Percentiles rank a stretch among this genome's conserved stretches.
Evolutionary conservation across 805 yeast genomes (phyloP).

Genomic region (Nakazawaea holstii): DNA sequence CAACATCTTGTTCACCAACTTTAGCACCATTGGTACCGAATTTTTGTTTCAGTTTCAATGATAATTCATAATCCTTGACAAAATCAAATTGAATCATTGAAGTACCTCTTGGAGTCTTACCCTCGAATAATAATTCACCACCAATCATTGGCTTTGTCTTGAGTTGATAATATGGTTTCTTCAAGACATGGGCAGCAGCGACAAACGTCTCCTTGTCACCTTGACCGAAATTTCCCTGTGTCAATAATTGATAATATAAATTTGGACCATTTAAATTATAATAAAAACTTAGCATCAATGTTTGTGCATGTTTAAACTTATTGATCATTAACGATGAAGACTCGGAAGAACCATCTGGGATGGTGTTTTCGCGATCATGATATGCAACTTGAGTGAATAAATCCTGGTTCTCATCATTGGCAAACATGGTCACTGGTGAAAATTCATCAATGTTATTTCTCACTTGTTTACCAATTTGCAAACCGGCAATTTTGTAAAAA

Average conservation of each 20-base stretch:
- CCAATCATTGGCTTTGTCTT: conserved; percentile 29
- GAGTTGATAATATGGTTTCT: conserved; percentile 43
- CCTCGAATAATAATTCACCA: conserved; percentile 27
- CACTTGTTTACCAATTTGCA: conserved; percentile 23
- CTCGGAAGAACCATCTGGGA: conserved; percentile 52
- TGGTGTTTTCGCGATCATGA: conserved; percentile 48
- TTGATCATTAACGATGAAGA: conserved; percentile 48
- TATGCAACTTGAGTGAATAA: conserved; percentile 27
- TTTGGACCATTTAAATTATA: conserved; percentile 49
- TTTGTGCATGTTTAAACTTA: conserved; percentile 40
- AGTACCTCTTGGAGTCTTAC: conserved; percentile 9
- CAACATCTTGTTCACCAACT: background rate
- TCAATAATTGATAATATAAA: conserved; percentile 39
- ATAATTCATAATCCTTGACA: conserved; percentile 29
- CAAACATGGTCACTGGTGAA: conserved; percentile 13
- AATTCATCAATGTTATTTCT: conserved; percentile 24
- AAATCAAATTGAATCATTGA: conserved; percentile 52
- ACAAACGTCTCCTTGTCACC: conserved; percentile 57
- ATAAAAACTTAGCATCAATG: conserved; percentile 43
- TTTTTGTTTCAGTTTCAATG: conserved; percentile 15
- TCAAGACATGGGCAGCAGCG: conserved; percentile 43
- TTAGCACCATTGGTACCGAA: conserved; percentile 6
- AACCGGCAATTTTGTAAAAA: conserved; percentile 40
- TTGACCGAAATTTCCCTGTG: conserved; percentile 46
- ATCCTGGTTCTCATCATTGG: conserved; percentile 10